These are phyloP conservation scores for Yamadazyma endophytica DNA, from an alignment of 805 yeast species.

Conservation along the genomic window DNA sequence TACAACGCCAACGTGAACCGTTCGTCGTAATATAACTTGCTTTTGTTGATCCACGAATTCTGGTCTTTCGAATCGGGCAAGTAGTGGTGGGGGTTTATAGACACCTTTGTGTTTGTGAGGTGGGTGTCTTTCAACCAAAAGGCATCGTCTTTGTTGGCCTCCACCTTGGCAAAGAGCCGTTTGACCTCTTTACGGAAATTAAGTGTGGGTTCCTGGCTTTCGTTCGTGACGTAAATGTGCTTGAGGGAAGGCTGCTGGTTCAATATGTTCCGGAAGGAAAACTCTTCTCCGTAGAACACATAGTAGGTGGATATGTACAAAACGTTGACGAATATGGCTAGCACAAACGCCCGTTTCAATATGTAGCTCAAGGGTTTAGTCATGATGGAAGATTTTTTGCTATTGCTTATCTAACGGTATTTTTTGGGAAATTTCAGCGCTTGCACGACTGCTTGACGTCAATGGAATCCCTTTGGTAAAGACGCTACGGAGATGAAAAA, in stretches of 20 bases:
- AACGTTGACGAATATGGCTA: slow-evolving; percentile 9
- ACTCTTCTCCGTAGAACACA: slow-evolving; percentile 7
- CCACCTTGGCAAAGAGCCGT: slow-evolving; percentile 13
- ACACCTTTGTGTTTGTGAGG: slow-evolving; percentile 12
- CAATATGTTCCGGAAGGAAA: slow-evolving; percentile 1
- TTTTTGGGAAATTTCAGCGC: no score
- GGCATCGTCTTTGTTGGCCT: slow-evolving; percentile 11
- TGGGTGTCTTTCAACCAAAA: slow-evolving; percentile 23
- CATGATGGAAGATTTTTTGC: background rate
- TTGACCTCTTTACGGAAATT: slow-evolving; percentile 9
- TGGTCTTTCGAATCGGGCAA: slow-evolving; percentile 9
- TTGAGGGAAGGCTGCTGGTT: background rate
- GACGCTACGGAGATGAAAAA: no score
- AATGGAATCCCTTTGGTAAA: no score
- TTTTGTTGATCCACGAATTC: slow-evolving; percentile 17
- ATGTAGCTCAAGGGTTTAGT: slow-evolving; percentile 4
- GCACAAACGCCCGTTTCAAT: slow-evolving; percentile 7
- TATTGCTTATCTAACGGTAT: no score
- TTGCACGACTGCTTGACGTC: no score
- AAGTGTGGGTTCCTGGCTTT: slow-evolving; percentile 7
- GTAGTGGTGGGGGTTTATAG: slow-evolving; percentile 13
- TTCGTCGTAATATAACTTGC: slow-evolving; percentile 42
- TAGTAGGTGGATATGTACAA: slow-evolving; percentile 11
- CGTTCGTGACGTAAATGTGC: slow-evolving; percentile 7
- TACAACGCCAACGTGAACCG: slow-evolving; percentile 48